A percentile compares a stretch with the other conserved stretches of the same genome.
These are phyloP conservation scores for Gossypium gossypioides DNA, from an alignment of 441 rosid species.

Conservation along the genomic window DNA sequence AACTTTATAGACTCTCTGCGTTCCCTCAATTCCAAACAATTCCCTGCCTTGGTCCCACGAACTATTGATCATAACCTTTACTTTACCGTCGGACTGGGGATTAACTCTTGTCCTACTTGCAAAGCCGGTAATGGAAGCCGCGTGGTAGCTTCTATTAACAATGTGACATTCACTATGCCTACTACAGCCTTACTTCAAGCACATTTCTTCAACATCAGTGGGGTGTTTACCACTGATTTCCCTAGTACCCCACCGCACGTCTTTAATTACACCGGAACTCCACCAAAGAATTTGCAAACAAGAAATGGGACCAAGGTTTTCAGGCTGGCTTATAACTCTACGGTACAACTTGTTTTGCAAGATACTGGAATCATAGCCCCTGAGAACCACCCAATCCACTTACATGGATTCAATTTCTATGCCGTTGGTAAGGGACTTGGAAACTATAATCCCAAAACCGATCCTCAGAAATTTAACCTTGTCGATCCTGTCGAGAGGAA, in stretches of 20 bases:
- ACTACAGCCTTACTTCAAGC: constrained; percentile 65
- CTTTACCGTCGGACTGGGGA: constrained; percentile 58
- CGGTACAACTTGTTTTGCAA: constrained; percentile 74
- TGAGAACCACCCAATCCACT: constrained; percentile 76
- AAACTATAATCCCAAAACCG: constrained; percentile 49
- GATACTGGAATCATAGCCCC: constrained; percentile 66
- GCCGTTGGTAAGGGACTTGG: constrained; percentile 67
- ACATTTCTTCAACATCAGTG: constrained; percentile 57
- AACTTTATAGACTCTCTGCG: constrained; percentile 46
- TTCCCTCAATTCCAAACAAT: constrained; percentile 57
- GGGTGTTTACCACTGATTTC: constrained; percentile 73
- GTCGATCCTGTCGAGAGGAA: constrained; percentile 87
- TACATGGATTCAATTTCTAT: constrained; percentile 79
- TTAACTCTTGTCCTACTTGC: constrained; percentile 66
- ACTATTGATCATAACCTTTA: constrained; percentile 58
- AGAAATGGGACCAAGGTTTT: constrained; percentile 53
- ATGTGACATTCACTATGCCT: constrained; percentile 80
- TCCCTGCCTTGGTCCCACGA: constrained; percentile 60
- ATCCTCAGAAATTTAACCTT: constrained; percentile 60
- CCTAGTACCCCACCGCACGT: constrained; percentile 56
- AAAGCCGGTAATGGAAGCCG: constrained; percentile 62
- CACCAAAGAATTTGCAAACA: constrained; percentile 47
- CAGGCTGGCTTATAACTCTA: constrained; percentile 52
- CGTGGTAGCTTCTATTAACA: constrained; percentile 67
- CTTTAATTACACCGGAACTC: constrained; percentile 55